Conservation (phyloP, 2,329 filamentous ascomycete genomes). For the Bipolaris oryzae region DNA sequence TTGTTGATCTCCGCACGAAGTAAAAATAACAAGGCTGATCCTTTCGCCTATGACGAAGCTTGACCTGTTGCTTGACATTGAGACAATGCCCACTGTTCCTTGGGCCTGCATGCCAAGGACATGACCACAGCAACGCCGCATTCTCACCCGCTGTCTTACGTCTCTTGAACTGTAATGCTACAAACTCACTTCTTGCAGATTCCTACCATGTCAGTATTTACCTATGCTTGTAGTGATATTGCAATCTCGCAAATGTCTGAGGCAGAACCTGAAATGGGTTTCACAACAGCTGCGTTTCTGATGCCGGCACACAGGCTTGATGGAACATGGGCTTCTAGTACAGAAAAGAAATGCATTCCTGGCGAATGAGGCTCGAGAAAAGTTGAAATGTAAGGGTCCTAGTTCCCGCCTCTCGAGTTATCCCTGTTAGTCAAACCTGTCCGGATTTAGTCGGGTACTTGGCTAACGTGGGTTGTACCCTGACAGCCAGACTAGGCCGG, state of each 20-base stretch:
- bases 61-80: neutral
- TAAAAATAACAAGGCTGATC: neutral
- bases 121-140: neutral
- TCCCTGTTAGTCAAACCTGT: neutral
- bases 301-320: neutral
- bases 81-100: neutral
- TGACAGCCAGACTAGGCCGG: neutral
- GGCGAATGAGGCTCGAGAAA: neutral
- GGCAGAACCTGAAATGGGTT: neutral
- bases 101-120: neutral
- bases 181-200: neutral
- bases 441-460: neutral
- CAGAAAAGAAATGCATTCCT: neutral
- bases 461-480: neutral
- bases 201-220: no score
- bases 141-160: neutral
- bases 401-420: neutral
- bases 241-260: neutral
- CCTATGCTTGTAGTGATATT: neutral
- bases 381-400: neutral
- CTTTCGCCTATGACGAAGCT: neutral
- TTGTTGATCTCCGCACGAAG: neutral
- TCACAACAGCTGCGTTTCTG: neutral
- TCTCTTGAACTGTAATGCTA: neutral
- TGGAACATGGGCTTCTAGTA: neutral